A percentile compares a stretch with the other conserved stretches of the same genome.
These are phyloP conservation scores for Trichoderma sp. DNA, from an alignment of 2,329 filamentous ascomycete genomes.

Conservation along the genomic window DNA sequence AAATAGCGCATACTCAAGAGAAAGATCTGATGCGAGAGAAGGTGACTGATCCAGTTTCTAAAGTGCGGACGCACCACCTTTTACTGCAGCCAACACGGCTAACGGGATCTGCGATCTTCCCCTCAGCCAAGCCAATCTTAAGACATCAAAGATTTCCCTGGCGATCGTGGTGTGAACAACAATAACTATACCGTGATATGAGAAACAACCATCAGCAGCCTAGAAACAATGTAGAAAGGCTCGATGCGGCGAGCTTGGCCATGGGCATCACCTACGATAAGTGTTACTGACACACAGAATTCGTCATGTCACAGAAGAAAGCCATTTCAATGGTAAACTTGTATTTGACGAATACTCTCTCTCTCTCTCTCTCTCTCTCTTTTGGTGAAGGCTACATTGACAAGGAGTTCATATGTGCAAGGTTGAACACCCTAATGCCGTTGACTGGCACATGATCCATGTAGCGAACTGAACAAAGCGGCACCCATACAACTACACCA, in stretches of 20 bases:
- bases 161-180: background rate
- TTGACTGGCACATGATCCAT: background rate
- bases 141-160: background rate
- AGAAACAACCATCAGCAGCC: background rate
- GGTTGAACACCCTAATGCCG: background rate
- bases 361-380: accelerated
- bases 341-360: background rate
- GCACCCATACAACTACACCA: background rate
- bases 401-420: background rate
- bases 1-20: background rate
- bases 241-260: background rate
- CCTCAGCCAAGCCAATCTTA: background rate
- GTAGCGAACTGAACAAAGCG: background rate
- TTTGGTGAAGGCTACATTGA: background rate
- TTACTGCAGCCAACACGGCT: background rate
- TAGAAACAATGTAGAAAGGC: background rate
- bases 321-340: background rate
- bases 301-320: background rate
- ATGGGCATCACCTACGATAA: background rate
- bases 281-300: background rate
- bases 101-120: too few relatives aligned
- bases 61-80: background rate
- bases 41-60: background rate
- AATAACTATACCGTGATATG: background rate
- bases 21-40: background rate